These are phyloP conservation scores for Xylaria venustula DNA, from an alignment of 495 filamentous ascomycete species.

Conservation along the genomic window DNA sequence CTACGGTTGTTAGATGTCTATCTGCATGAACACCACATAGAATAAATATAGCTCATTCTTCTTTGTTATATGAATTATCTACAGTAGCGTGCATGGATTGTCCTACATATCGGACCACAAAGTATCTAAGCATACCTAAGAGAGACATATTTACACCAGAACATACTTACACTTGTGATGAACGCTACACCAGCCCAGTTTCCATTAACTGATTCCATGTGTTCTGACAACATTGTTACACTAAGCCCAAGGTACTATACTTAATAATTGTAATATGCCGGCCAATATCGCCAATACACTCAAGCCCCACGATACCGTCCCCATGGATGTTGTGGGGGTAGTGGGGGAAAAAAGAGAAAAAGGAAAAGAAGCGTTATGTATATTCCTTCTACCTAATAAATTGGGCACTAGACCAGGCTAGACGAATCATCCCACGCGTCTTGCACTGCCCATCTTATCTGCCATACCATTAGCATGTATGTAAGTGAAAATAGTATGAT, in stretches of 20 bases:
- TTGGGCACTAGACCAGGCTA: background rate
- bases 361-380: no score
- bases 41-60: no score
- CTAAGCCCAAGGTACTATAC: no score
- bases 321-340: constrained; percentile 5
- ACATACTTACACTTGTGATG: background rate
- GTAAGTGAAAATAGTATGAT: no score
- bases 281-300: background rate
- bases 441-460: background rate
- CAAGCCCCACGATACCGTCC: constrained; percentile 7
- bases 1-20: no score
- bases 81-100: no score
- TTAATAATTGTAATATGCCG: background rate
- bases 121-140: no score
- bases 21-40: no score
- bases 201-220: background rate
- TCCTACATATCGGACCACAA: no score
- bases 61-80: no score
- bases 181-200: background rate
- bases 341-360: background rate
- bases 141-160: no score
- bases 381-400: background rate
- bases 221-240: no score
- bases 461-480: background rate
- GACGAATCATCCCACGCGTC: background rate